Conservation (phyloP, 768 basidiomycete species). For the Hygrocybe punicea region DNA sequence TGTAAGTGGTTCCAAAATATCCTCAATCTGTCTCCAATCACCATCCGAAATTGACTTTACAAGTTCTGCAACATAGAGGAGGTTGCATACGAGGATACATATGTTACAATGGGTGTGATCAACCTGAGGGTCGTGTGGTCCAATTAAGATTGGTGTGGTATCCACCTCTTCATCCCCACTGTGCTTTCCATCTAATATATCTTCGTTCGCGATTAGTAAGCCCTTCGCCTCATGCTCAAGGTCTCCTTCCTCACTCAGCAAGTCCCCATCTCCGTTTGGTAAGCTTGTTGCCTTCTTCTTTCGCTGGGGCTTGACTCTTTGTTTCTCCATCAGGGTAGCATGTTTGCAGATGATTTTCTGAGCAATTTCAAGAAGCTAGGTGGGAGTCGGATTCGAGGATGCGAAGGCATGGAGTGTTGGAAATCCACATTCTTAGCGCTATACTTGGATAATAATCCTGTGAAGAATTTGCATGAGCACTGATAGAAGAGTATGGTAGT, state of each 20-base stretch:
- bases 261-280: not conserved
- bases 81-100: constrained; percentile 24
- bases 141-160: not conserved
- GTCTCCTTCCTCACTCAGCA: not conserved
- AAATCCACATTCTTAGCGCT: constrained; percentile 22
- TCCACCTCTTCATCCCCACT: too few species aligned
- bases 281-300: not conserved
- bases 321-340: constrained; percentile 13
- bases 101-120: constrained; percentile 27
- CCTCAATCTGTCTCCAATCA: constrained; percentile 34
- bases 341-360: constrained; percentile 23
- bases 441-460: constrained; percentile 33
- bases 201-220: not conserved
- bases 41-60: constrained; percentile 24
- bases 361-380: constrained; percentile 17
- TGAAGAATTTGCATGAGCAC: constrained; percentile 31
- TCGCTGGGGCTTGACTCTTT: not conserved
- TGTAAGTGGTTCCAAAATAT: constrained; percentile 24
- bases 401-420: constrained; percentile 14
- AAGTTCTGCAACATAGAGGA: constrained; percentile 32
- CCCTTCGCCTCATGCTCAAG: not conserved
- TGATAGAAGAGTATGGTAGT: constrained; percentile 33
- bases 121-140: not conserved
- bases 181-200: too few species aligned
- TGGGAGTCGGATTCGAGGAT: constrained; percentile 25